phyloP scores from a whole-genome alignment of 108 stramenopile species.

The Nitzschia sp. region DNA sequence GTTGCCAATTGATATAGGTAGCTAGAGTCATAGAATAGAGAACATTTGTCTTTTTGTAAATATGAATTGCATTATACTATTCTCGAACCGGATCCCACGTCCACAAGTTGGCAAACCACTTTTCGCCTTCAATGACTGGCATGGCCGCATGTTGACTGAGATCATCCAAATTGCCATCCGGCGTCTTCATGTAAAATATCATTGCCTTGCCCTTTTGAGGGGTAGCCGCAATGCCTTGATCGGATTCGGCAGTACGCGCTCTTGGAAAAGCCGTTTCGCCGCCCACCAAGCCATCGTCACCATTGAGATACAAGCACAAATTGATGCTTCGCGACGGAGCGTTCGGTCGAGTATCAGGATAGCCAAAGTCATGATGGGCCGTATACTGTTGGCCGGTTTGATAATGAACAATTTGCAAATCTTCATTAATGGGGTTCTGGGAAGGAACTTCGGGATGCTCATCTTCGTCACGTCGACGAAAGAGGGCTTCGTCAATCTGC shows the following conservation, averaged over 20 bases:
- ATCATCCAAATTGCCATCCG: slow-evolving; percentile 82
- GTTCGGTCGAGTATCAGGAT: slow-evolving; percentile 33
- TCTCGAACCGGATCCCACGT: slow-evolving; percentile 44
- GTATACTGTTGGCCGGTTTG: slow-evolving; percentile 43
- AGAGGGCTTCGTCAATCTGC: slow-evolving; percentile 51
- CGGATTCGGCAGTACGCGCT: slow-evolving; percentile 42
- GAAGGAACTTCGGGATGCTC: neutral
- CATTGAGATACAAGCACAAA: slow-evolving; percentile 68
- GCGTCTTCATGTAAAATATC: slow-evolving; percentile 64
- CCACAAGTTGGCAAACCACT: slow-evolving; percentile 64
- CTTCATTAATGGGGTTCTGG: slow-evolving; percentile 33
- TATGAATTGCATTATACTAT: neutral
- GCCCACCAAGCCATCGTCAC: slow-evolving; percentile 41
- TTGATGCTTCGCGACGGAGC: slow-evolving; percentile 53
- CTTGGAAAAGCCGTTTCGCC: slow-evolving; percentile 61
- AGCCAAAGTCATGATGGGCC: slow-evolving; percentile 56
- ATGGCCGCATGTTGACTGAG: slow-evolving; percentile 67
- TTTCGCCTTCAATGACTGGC: slow-evolving; percentile 58
- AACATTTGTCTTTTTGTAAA: neutral
- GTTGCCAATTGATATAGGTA: neutral
- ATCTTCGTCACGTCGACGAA: slow-evolving; percentile 28
- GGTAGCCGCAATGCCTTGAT: slow-evolving; percentile 28
- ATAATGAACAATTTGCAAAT: slow-evolving; percentile 59
- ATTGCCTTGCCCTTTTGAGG: slow-evolving; percentile 56
- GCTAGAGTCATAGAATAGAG: neutral